Conservation (phyloP, 2,329 filamentous ascomycete genomes). For the Xylaria sp. region DNA sequence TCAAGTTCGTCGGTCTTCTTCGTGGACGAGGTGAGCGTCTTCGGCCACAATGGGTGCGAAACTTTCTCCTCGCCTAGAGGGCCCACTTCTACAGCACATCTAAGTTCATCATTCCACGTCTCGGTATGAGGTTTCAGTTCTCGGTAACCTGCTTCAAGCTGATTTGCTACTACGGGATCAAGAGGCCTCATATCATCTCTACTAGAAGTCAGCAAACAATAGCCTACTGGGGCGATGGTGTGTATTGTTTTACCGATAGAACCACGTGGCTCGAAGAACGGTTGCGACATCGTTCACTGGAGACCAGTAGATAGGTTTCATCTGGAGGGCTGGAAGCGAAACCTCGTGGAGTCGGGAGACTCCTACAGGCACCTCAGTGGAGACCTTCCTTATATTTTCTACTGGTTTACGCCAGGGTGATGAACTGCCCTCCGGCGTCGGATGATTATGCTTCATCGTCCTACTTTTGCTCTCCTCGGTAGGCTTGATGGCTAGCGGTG, state of each 20-base stretch:
- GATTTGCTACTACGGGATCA: slow-evolving; percentile 83
- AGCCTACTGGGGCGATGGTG: background rate
- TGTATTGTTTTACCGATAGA: slow-evolving; percentile 66
- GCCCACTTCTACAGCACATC: slow-evolving; percentile 87
- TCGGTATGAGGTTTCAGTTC: slow-evolving; percentile 87
- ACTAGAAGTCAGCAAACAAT: slow-evolving; percentile 6
- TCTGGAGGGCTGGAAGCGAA: slow-evolving; percentile 76
- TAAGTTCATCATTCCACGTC: slow-evolving; percentile 89
- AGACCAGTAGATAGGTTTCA: slow-evolving; percentile 98
- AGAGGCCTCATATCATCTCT: slow-evolving; percentile 89
- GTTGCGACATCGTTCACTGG: slow-evolving; percentile 86
- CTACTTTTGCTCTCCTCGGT: slow-evolving; percentile 29
- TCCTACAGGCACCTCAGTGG: slow-evolving; percentile 75
- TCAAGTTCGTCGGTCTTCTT: slow-evolving; percentile 38
- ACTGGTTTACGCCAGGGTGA: slow-evolving; percentile 27
- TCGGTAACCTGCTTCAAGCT: slow-evolving; percentile 86
- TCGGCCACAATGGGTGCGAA: slow-evolving; percentile 79
- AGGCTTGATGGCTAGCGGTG: slow-evolving; percentile 16
- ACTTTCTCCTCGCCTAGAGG: slow-evolving; percentile 91
- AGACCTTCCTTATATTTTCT: slow-evolving; percentile 26
- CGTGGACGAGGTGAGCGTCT: slow-evolving; percentile 45
- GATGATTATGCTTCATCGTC: slow-evolving; percentile 9
- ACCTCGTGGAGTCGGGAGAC: slow-evolving; percentile 90
- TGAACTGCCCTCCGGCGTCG: slow-evolving; percentile 12
- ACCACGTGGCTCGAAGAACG: slow-evolving; percentile 90